Conservation (phyloP, 164 flowering plant genomes). For the Nymphaea colorata region DNA sequence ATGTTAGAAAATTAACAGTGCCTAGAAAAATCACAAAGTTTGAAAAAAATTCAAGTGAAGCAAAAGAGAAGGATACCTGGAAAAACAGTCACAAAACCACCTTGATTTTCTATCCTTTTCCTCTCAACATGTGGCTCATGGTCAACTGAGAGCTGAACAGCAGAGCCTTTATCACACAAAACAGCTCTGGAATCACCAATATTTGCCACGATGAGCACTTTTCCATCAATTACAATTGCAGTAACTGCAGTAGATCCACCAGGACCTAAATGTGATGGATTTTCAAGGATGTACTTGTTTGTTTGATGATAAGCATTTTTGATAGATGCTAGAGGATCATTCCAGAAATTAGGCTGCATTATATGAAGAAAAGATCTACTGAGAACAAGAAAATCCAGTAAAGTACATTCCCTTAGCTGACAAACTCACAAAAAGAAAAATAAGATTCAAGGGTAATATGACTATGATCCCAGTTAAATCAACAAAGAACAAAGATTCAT, state of each 20-base stretch:
- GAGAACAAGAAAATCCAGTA: not conserved
- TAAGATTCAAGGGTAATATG: not conserved
- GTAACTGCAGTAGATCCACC: conserved; percentile 81
- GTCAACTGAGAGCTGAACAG: conserved; percentile 50
- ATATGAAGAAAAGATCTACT: not conserved
- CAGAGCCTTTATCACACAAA: conserved; percentile 32
- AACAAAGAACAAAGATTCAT: no score
- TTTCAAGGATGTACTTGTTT: conserved; percentile 40
- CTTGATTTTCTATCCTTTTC: conserved; percentile 42
- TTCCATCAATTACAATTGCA: conserved; percentile 60
- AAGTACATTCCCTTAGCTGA: no score
- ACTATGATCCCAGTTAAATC: no score
- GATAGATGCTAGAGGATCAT: conserved; percentile 37
- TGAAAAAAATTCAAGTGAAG: not conserved
- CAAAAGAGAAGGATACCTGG: conserved; percentile 28
- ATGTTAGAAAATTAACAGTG: not conserved
- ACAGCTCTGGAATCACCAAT: conserved; percentile 68
- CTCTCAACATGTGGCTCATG: conserved; percentile 59
- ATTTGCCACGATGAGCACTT: conserved; percentile 50
- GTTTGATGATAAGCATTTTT: conserved; percentile 44
- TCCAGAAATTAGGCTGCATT: conserved; percentile 52
- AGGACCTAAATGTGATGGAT: conserved; percentile 34
- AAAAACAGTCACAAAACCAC: conserved; percentile 53
- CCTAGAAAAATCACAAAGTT: not conserved
- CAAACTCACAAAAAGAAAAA: not conserved